Evolutionary conservation across 495 filamentous ascomycete species (phyloP).

Genomic region (Daldinia bambusicola): DNA sequence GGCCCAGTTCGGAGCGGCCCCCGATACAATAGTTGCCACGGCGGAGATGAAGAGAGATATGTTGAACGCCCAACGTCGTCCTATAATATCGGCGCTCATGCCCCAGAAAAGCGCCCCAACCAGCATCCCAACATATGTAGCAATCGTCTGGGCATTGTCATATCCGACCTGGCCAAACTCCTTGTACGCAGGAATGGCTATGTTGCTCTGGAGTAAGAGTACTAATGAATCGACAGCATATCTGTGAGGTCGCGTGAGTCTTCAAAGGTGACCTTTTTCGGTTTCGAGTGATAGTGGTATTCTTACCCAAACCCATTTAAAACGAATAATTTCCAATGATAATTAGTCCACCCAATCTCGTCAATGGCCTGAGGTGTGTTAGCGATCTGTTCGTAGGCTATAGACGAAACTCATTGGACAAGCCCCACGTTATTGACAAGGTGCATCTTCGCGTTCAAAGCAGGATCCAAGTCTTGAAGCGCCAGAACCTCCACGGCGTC

Average conservation of each 20-base stretch:
- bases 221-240: conserved; percentile 77
- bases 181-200: conserved; percentile 64
- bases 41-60: conserved; percentile 72
- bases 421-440: conserved; percentile 73
- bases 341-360: conserved; percentile 75
- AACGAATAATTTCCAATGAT: conserved; percentile 75
- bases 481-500: conserved; percentile 62
- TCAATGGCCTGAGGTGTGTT: conserved; percentile 67
- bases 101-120: conserved; percentile 84
- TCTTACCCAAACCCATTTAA: conserved; percentile 73
- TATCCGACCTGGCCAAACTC: conserved; percentile 68
- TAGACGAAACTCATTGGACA: conserved; percentile 2
- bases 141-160: conserved; percentile 66
- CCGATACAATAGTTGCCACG: conserved; percentile 72
- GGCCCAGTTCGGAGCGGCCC: conserved; percentile 74
- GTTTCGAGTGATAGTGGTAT: conserved; percentile 1
- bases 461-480: conserved; percentile 67
- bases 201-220: conserved; percentile 73
- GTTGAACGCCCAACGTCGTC: conserved; percentile 81
- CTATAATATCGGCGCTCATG: conserved; percentile 75
- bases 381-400: conserved; percentile 17
- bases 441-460: conserved; percentile 73
- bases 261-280: neutral
- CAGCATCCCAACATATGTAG: conserved; percentile 75
- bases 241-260: conserved; percentile 47